Conservation (phyloP, 176 grass and related monocot genomes). For the Thinopyrum elongatum region DNA sequence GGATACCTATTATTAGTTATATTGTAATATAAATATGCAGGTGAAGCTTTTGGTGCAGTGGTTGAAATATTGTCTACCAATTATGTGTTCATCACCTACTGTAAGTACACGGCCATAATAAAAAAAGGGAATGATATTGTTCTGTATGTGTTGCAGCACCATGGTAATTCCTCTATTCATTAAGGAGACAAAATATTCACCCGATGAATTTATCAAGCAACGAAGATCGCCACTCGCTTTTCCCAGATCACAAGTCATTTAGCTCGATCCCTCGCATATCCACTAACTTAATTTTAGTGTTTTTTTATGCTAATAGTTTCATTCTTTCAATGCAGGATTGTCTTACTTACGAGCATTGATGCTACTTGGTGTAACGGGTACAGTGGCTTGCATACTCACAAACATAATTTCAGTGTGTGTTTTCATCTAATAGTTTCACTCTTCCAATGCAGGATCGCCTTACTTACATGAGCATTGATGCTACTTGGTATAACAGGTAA, state of each 20-base stretch:
- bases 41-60: neutral
- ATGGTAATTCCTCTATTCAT: conserved; percentile 5
- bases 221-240: conserved; percentile 20
- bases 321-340: neutral
- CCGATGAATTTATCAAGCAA: conserved; percentile 22
- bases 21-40: no score
- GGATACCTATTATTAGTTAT: no score
- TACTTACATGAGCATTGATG: neutral
- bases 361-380: neutral
- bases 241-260: conserved; percentile 1
- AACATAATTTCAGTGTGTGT: neutral
- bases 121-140: neutral
- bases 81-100: neutral
- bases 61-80: conserved; percentile 23
- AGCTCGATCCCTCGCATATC: neutral
- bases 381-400: neutral
- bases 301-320: neutral
- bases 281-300: neutral
- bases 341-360: neutral
- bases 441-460: neutral
- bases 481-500: neutral
- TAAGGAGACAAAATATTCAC: neutral
- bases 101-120: neutral
- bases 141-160: neutral
- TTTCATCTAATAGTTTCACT: neutral